Percentiles rank a stretch among this genome's conserved stretches.
phyloP scores from a whole-genome alignment of 164 flowering plant species.

The Sextonia rubra region DNA sequence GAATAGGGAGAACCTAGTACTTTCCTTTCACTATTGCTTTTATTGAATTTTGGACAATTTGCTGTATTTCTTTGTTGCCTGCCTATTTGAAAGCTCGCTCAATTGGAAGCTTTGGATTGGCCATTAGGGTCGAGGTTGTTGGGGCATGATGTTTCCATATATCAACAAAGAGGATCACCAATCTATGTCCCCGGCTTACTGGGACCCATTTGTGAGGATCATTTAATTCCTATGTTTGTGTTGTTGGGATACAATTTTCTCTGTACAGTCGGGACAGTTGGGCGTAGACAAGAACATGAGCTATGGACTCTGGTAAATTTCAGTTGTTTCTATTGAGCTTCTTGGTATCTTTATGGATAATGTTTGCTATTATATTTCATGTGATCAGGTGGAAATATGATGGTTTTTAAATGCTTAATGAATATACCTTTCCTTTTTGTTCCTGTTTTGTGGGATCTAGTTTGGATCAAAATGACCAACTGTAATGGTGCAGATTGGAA shows the following conservation, averaged over 20 bases:
- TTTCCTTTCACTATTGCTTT: neutral
- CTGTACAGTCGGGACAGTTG: neutral
- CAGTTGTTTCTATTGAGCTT: neutral
- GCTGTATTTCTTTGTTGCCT: neutral
- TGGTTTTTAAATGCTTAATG: no score
- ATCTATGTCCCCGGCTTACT: neutral
- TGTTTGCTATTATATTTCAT: neutral
- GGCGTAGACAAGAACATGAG: neutral
- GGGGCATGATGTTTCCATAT: neutral
- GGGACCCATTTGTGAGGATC: neutral
- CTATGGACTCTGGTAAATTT: neutral
- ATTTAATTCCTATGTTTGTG: neutral
- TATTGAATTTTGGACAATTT: no score
- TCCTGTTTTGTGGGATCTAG: no score
- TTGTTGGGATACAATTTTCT: neutral
- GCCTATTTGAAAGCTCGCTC: neutral
- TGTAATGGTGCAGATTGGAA: no score
- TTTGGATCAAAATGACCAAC: no score
- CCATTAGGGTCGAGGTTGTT: neutral
- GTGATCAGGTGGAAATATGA: no score
- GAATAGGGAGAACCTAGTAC: neutral
- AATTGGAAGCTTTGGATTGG: neutral
- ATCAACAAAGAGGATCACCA: neutral
- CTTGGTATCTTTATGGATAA: neutral
- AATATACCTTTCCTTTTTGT: no score